Evolutionary conservation across 176 grass and related monocot species (phyloP).

Genomic region (Oryza australiensis): DNA sequence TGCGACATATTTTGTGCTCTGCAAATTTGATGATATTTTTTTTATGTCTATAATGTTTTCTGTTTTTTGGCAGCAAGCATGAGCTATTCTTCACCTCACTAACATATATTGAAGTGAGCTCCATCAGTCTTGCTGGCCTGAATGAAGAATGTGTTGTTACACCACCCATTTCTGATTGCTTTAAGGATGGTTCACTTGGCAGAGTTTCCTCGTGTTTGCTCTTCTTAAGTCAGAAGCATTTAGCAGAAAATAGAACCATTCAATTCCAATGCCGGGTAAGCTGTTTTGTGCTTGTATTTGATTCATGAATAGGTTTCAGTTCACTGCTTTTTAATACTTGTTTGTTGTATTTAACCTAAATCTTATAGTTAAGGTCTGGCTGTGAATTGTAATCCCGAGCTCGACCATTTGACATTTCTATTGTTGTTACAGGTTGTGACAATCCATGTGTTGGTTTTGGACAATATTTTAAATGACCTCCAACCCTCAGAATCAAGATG

Average conservation of each 20-base stretch:
- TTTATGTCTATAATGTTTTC: conserved; percentile 23
- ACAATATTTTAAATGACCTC: conserved; percentile 40
- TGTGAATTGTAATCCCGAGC: neutral
- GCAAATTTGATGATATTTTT: conserved; percentile 23
- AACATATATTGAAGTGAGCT: conserved; percentile 84
- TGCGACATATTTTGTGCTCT: neutral
- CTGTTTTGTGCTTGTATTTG: conserved; percentile 34
- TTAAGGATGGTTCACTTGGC: conserved; percentile 29
- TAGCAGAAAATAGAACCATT: conserved; percentile 33
- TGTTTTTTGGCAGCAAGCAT: conserved; percentile 44
- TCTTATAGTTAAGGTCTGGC: neutral
- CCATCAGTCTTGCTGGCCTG: conserved; percentile 44
- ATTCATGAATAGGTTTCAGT: conserved; percentile 24
- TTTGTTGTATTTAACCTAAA: neutral
- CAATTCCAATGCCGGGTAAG: conserved; percentile 72
- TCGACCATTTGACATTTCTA: neutral
- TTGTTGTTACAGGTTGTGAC: conserved; percentile 60
- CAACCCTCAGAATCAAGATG: conserved; percentile 17
- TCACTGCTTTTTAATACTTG: conserved; percentile 17
- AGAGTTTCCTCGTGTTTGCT: conserved; percentile 38
- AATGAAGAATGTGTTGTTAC: conserved; percentile 37
- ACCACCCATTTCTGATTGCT: conserved; percentile 35
- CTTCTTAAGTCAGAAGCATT: conserved; percentile 46
- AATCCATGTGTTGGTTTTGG: conserved; percentile 57
- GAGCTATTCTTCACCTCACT: conserved; percentile 61